These are phyloP conservation scores for Nectriaceae sp. DNA, from an alignment of 2,329 filamentous ascomycete species.

Conservation along the genomic window DNA sequence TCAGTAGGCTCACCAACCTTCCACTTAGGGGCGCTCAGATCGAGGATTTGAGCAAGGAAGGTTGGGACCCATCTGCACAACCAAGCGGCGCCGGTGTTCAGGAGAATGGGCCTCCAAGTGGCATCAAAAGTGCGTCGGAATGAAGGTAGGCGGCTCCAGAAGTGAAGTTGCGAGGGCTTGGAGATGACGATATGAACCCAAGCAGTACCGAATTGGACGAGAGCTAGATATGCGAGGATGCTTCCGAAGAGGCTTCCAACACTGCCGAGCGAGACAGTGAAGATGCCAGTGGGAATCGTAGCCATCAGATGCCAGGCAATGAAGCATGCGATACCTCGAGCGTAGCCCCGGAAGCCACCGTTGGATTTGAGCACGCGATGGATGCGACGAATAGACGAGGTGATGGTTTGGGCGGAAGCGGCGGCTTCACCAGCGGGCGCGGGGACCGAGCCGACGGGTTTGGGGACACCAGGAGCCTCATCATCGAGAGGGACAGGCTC, in stretches of 20 bases:
- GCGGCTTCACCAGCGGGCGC: conserved; percentile 34
- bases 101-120: conserved; percentile 66
- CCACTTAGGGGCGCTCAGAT: conserved; percentile 38
- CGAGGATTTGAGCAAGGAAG: conserved; percentile 42
- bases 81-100: conserved; percentile 61
- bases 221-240: conserved; percentile 58
- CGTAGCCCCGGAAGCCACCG: conserved; percentile 65
- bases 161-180: conserved; percentile 61
- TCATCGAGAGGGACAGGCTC: conserved; percentile 50
- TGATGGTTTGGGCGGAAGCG: conserved; percentile 39
- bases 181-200: conserved; percentile 91
- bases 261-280: conserved; percentile 36
- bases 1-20: conserved; percentile 7
- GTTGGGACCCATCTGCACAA: conserved; percentile 50
- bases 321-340: conserved; percentile 66
- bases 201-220: conserved; percentile 69
- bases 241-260: conserved; percentile 33
- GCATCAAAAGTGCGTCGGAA: conserved; percentile 66
- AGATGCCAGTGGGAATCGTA: conserved; percentile 42
- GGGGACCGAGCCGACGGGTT: conserved; percentile 27
- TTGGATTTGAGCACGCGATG: conserved; percentile 59
- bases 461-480: conserved; percentile 32
- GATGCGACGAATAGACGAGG: conserved; percentile 52
- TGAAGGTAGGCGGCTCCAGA: conserved; percentile 70
- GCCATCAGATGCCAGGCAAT: conserved; percentile 41